phyloP scores from a whole-genome alignment of 345 rosid species.

The Salix arbutifolia region DNA sequence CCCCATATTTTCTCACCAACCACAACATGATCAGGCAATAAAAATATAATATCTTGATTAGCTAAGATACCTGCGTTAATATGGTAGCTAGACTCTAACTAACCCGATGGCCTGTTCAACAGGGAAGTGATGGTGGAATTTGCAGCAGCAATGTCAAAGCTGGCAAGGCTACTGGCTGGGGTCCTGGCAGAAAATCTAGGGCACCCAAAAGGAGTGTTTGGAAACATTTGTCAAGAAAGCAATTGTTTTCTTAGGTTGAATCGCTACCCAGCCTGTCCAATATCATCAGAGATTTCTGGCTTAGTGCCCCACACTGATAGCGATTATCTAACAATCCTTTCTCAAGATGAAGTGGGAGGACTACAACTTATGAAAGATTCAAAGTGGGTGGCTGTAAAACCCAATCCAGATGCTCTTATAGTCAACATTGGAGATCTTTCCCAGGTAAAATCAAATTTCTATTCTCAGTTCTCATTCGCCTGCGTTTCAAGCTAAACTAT shows the following conservation, averaged over 20 bases:
- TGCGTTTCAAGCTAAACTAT: neutral
- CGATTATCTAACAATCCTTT: constrained; percentile 58
- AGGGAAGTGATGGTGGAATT: constrained; percentile 53
- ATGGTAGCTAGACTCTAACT: neutral
- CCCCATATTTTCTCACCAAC: neutral
- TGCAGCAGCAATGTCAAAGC: constrained; percentile 47
- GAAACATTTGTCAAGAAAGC: constrained; percentile 39
- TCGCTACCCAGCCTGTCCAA: constrained; percentile 53
- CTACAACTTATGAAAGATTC: constrained; percentile 66
- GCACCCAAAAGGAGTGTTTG: constrained; percentile 17
- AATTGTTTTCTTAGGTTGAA: constrained; percentile 59
- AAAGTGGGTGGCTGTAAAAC: constrained; percentile 62
- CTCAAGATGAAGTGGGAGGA: constrained; percentile 69
- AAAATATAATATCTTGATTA: neutral
- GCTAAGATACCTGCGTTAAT: neutral
- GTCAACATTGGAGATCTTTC: constrained; percentile 72
- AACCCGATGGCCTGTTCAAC: neutral
- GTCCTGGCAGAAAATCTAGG: constrained; percentile 44
- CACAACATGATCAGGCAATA: neutral
- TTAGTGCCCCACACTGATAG: constrained; percentile 71
- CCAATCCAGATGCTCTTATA: constrained; percentile 60
- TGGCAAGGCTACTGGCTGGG: constrained; percentile 47
- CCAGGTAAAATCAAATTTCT: constrained; percentile 37
- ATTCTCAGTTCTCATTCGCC: neutral
- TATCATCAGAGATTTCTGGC: constrained; percentile 39